phyloP scores from a whole-genome alignment of 2,329 filamentous ascomycete genomes.

The Lachnellula hyalina region DNA sequence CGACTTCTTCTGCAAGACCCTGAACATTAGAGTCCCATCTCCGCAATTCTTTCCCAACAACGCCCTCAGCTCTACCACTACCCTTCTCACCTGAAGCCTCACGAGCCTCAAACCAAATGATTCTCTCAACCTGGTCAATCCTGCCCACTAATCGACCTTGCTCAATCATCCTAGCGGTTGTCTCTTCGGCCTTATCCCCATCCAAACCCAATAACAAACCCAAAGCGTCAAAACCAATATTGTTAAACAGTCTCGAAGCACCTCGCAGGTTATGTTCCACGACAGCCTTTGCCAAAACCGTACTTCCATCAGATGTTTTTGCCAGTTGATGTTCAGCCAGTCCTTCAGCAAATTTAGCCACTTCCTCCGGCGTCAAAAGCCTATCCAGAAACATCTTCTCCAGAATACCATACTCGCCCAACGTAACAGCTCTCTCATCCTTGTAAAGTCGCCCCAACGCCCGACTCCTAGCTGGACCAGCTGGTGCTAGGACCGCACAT shows the following conservation, averaged over 20 bases:
- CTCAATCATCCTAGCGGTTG: slow-evolving; percentile 92
- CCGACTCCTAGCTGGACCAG: slow-evolving; percentile 76
- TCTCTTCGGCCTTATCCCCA: slow-evolving; percentile 78
- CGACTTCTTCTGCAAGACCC: slow-evolving; percentile 80
- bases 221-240: slow-evolving; percentile 71
- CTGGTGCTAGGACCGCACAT: slow-evolving; percentile 87
- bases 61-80: slow-evolving; percentile 57
- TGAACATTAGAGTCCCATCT: slow-evolving; percentile 89
- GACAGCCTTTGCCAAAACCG: slow-evolving; percentile 87
- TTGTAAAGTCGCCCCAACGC: slow-evolving; percentile 84
- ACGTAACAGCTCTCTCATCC: slow-evolving; percentile 73
- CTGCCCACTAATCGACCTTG: slow-evolving; percentile 80
- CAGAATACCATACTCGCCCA: slow-evolving; percentile 79
- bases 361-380: slow-evolving; percentile 74
- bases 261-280: slow-evolving; percentile 94
- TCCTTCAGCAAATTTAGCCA: slow-evolving; percentile 75
- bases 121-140: slow-evolving; percentile 88
- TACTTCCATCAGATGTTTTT: slow-evolving; percentile 82
- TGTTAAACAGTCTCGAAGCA: slow-evolving; percentile 72
- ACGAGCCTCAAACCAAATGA: slow-evolving; percentile 79
- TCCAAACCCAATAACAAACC: slow-evolving; percentile 73
- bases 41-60: slow-evolving; percentile 66
- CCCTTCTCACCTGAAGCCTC: slow-evolving; percentile 66
- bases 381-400: slow-evolving; percentile 98
- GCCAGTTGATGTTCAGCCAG: slow-evolving; percentile 86